phyloP scores from a whole-genome alignment of 495 filamentous ascomycete species.

The Corynascus novoguineensis region DNA sequence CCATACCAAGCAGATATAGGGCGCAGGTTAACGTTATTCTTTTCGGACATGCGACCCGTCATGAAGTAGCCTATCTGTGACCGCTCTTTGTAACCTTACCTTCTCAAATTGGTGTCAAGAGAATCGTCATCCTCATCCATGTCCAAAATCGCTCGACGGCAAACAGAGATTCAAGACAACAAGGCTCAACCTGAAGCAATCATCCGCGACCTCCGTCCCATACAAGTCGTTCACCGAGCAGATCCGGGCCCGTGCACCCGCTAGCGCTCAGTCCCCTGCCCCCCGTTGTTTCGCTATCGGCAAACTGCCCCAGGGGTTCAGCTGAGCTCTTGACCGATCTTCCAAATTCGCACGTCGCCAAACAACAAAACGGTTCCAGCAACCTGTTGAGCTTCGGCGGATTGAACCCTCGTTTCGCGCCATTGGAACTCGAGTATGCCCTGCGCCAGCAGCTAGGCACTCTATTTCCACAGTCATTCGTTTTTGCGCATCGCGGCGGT shows the following conservation, averaged over 20 bases:
- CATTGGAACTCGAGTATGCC: constrained; percentile 16
- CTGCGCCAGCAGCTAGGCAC: constrained; percentile 4
- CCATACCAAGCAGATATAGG: no score
- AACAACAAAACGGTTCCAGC: constrained; percentile 15
- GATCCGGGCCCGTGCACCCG: neutral
- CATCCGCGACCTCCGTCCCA: no score
- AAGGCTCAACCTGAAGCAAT: neutral
- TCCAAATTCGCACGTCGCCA: constrained; percentile 3
- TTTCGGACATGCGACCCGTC: neutral
- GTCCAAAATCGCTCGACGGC: neutral
- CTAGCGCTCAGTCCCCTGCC: neutral
- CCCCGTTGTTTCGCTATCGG: neutral
- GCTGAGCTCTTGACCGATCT: neutral
- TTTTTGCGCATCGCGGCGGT: constrained; percentile 13
- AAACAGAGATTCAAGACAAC: neutral
- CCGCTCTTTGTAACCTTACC: no score
- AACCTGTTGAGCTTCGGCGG: constrained; percentile 14
- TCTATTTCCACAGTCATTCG: constrained; percentile 13
- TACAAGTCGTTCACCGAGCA: no score
- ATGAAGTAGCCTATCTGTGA: neutral
- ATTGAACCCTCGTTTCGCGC: constrained; percentile 17
- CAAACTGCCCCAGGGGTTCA: no score
- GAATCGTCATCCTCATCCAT: neutral
- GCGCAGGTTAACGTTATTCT: neutral
- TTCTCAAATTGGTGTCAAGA: no score